Evolutionary conservation across 495 filamentous ascomycete species (phyloP).

Genomic region (Hypoxylon fragiforme): DNA sequence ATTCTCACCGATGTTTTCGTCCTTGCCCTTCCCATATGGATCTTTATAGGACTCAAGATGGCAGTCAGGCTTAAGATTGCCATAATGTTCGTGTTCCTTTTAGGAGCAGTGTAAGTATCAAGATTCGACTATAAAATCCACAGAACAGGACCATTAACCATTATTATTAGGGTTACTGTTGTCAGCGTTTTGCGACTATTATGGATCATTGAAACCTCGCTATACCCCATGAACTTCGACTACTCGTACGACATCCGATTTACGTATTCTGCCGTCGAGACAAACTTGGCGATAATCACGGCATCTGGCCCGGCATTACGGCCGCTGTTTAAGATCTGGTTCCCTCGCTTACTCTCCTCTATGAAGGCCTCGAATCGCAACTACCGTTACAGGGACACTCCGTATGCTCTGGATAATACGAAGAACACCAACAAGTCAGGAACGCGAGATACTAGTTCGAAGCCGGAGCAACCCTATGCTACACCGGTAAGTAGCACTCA

Average conservation of each 20-base stretch:
- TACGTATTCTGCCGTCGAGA: slow-evolving; percentile 56
- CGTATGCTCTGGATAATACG: slow-evolving; percentile 16
- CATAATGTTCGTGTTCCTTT: slow-evolving; percentile 53
- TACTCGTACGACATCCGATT: slow-evolving; percentile 50
- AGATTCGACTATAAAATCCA: not conserved
- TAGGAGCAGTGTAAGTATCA: slow-evolving; percentile 52
- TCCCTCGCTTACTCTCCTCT: slow-evolving; percentile 41
- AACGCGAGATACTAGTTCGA: slow-evolving; percentile 8
- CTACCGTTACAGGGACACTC: slow-evolving; percentile 20
- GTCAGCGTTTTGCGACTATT: slow-evolving; percentile 50
- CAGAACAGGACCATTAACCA: not conserved
- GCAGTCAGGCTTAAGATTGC: slow-evolving; percentile 51
- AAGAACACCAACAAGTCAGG: slow-evolving; percentile 28
- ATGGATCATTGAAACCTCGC: slow-evolving; percentile 31
- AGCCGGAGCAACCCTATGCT: slow-evolving; percentile 16
- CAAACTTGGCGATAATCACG: slow-evolving; percentile 58
- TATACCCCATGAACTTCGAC: slow-evolving; percentile 30
- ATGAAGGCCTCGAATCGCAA: slow-evolving; percentile 24
- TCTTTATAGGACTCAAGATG: slow-evolving; percentile 53
- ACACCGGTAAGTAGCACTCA: slow-evolving; percentile 6
- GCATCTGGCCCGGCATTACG: slow-evolving; percentile 51
- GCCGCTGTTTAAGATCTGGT: slow-evolving; percentile 49
- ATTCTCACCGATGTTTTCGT: slow-evolving; percentile 56
- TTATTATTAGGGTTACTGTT: slow-evolving; percentile 52
- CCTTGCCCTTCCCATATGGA: slow-evolving; percentile 52